These are phyloP conservation scores for Epichloe festucae DNA, from an alignment of 2,329 filamentous ascomycete genomes.

Conservation along the genomic window DNA sequence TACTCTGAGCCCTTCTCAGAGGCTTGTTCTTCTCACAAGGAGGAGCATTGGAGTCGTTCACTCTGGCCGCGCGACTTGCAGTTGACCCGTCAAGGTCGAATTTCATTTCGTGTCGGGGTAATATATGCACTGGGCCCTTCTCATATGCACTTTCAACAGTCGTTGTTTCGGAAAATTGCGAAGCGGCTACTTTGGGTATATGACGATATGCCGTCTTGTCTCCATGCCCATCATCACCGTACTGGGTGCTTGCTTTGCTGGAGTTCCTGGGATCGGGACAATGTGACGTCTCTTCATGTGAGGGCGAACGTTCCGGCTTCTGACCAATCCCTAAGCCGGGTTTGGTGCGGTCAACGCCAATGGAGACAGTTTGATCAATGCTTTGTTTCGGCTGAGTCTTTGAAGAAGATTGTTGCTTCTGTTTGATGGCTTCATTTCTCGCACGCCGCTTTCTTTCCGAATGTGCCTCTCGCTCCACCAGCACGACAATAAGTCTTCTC, in stretches of 20 bases:
- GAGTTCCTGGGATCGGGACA: slow-evolving; percentile 3
- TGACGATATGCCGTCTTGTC: slow-evolving; percentile 28
- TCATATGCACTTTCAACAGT: slow-evolving; percentile 29
- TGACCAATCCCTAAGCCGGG: neutral
- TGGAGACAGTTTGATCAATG: neutral
- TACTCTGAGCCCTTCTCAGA: slow-evolving; percentile 25
- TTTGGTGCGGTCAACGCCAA: slow-evolving; percentile 1
- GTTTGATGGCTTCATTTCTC: slow-evolving; percentile 13
- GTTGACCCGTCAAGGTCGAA: slow-evolving; percentile 24
- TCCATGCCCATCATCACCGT: slow-evolving; percentile 5
- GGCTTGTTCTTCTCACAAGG: slow-evolving; percentile 23
- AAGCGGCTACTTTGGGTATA: slow-evolving; percentile 39
- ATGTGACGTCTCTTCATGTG: neutral
- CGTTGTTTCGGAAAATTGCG: slow-evolving; percentile 41
- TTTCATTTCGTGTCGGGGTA: slow-evolving; percentile 30
- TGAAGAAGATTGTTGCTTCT: neutral
- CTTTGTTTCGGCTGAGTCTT: neutral
- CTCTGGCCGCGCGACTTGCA: slow-evolving; percentile 8
- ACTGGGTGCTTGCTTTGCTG: slow-evolving; percentile 8
- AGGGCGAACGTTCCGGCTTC: neutral
- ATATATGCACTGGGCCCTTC: slow-evolving; percentile 25
- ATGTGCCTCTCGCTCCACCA: slow-evolving; percentile 34
- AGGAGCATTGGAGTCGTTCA: slow-evolving; percentile 16
- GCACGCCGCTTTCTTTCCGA: slow-evolving; percentile 22
- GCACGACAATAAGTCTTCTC: slow-evolving; percentile 36